Conservation (phyloP, 164 flowering plant genomes). For the Liquidambar formosana region DNA sequence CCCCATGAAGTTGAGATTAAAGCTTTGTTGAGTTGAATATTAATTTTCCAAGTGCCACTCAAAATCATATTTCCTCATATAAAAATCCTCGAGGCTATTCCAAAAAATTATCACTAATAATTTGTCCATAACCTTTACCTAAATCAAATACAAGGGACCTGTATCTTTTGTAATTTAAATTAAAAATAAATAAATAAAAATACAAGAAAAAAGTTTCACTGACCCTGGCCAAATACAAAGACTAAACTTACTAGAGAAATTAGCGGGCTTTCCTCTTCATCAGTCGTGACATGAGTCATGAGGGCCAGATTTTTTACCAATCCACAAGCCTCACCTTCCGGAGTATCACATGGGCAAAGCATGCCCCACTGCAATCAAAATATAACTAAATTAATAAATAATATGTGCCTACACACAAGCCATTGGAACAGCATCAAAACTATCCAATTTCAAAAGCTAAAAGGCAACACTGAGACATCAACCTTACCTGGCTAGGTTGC, state of each 20-base stretch:
- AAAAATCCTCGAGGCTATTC: too few relatives aligned
- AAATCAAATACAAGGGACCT: too few relatives aligned
- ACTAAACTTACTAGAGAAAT: constrained; percentile 59
- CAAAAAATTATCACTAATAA: too few relatives aligned
- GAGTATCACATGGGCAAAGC: constrained; percentile 99
- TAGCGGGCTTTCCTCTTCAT: constrained; percentile 82
- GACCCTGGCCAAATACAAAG: neutral
- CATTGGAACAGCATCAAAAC: neutral
- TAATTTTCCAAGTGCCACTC: too few relatives aligned
- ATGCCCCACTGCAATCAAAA: constrained; percentile 80
- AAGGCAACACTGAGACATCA: neutral
- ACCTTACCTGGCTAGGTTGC: constrained; percentile 94
- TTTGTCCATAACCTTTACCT: too few relatives aligned
- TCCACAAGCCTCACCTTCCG: constrained; percentile 99
- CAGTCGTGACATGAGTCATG: constrained; percentile 98
- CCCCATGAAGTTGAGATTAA: too few relatives aligned
- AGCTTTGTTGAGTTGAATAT: too few relatives aligned
- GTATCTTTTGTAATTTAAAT: neutral
- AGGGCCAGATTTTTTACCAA: constrained; percentile 91
- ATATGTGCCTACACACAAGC: neutral
- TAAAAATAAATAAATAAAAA: neutral
- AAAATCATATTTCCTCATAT: too few relatives aligned
- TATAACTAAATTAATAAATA: neutral
- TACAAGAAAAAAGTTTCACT: neutral
- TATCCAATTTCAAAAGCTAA: neutral